Evolutionary conservation across 169 alveolate species (phyloP).

Genomic region (Cryptosporidium canis): DNA sequence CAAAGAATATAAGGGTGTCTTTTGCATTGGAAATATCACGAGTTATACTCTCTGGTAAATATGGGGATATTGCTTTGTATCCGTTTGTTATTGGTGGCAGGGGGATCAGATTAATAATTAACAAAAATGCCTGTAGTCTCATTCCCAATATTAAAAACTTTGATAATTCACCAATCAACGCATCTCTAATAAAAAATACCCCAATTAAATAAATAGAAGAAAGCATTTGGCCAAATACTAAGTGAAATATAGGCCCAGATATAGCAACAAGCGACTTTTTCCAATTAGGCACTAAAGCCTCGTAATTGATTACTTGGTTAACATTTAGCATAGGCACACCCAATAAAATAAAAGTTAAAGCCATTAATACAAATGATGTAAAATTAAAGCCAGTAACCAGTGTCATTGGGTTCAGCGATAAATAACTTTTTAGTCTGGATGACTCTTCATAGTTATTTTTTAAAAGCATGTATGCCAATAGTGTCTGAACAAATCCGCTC

Average conservation of each 20-base stretch:
- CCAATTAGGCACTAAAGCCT: neutral
- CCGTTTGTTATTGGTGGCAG: conserved; percentile 1
- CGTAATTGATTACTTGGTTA: conserved; percentile 17
- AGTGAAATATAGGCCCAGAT: neutral
- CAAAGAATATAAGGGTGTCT: neutral
- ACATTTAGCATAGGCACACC: neutral
- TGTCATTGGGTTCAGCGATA: conserved; percentile 4
- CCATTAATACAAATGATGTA: neutral
- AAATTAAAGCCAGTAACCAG: neutral
- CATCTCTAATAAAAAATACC: neutral
- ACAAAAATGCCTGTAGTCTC: conserved; percentile 6
- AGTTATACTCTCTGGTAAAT: neutral
- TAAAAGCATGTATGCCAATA: neutral
- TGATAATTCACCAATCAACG: neutral
- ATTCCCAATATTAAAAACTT: neutral
- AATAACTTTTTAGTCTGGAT: neutral
- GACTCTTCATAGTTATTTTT: neutral
- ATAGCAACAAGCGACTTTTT: neutral
- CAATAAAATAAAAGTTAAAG: neutral
- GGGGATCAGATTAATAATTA: neutral
- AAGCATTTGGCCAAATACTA: neutral
- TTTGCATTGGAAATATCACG: neutral
- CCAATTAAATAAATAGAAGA: neutral
- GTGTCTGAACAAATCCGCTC: neutral
- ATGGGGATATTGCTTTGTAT: neutral